Percentiles rank a stretch among this genome's conserved stretches.
Evolutionary conservation across 2,329 filamentous ascomycete genomes (phyloP).

Genomic region (Alternaria sp.): DNA sequence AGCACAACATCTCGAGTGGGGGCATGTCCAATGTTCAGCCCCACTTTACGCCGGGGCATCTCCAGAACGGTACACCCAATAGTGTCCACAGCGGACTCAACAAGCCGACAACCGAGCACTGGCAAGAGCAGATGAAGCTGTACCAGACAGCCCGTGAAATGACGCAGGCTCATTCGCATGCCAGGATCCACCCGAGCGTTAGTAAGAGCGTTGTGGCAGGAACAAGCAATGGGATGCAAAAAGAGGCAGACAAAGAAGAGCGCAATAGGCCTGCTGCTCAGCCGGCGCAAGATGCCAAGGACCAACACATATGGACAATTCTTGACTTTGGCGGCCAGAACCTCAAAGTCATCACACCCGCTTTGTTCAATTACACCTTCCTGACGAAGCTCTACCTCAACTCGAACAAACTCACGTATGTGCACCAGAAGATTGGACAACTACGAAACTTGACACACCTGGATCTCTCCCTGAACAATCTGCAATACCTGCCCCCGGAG

Average conservation of each 20-base stretch:
- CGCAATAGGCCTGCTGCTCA: slow-evolving; percentile 72
- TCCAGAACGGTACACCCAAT: slow-evolving; percentile 67
- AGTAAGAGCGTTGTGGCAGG: slow-evolving; percentile 71
- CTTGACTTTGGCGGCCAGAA: slow-evolving; percentile 97
- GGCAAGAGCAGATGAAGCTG: slow-evolving; percentile 85
- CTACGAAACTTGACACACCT: slow-evolving; percentile 82
- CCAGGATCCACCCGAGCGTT: slow-evolving; percentile 72
- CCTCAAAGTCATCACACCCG: slow-evolving; percentile 78
- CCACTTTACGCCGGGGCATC: slow-evolving; percentile 66
- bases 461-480: slow-evolving; percentile 87
- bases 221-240: slow-evolving; percentile 58
- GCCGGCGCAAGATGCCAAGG: slow-evolving; percentile 48
- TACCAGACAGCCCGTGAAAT: slow-evolving; percentile 77
- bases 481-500: slow-evolving; percentile 83
- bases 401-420: slow-evolving; percentile 83
- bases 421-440: slow-evolving; percentile 84
- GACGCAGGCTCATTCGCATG: slow-evolving; percentile 77
- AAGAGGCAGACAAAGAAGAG: slow-evolving; percentile 63
- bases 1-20: slow-evolving; percentile 67
- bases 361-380: slow-evolving; percentile 86
- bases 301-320: slow-evolving; percentile 84
- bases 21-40: slow-evolving; percentile 71
- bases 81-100: slow-evolving; percentile 64
- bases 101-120: slow-evolving; percentile 74
- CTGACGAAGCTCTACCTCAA: slow-evolving; percentile 91